A percentile compares a stretch with the other conserved stretches of the same genome.
Conservation (phyloP, 768 basidiomycete genomes). For the Saitozyma sp. region DNA sequence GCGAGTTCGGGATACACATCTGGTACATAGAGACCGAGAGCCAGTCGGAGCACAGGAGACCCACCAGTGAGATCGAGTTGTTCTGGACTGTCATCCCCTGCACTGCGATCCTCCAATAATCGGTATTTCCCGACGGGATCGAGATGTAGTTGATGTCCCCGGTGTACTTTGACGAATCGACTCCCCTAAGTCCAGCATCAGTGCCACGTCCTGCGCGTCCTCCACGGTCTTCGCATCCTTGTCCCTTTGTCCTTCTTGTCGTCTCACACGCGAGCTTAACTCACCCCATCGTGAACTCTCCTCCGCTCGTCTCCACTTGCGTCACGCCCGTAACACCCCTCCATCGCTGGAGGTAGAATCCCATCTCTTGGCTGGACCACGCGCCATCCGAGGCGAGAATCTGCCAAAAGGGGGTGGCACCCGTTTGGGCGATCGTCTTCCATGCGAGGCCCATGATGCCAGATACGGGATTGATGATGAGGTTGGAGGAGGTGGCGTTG, state of each 20-base stretch:
- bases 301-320: conserved; percentile 51
- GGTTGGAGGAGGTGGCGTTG: conserved; percentile 59
- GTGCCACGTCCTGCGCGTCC: too few relatives aligned
- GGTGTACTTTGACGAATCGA: conserved; percentile 71
- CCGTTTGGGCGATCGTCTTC: conserved; percentile 68
- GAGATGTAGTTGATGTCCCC: conserved; percentile 79
- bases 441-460: conserved; percentile 88
- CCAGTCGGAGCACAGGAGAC: conserved; percentile 9
- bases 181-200: conserved; percentile 57
- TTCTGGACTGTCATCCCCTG: conserved; percentile 55
- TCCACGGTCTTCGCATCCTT: too few relatives aligned
- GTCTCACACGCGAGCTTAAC: too few relatives aligned
- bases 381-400: conserved; percentile 64
- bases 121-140: conserved; percentile 60
- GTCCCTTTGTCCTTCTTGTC: too few relatives aligned
- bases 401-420: conserved; percentile 80
- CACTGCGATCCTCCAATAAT: conserved; percentile 81
- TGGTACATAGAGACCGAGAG: too few relatives aligned
- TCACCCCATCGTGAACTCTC: conserved; percentile 30
- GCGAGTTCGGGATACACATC: not conserved
- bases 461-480: conserved; percentile 72
- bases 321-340: conserved; percentile 47
- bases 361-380: conserved; percentile 73
- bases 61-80: conserved; percentile 30
- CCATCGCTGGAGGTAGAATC: conserved; percentile 75